Percentiles rank a stretch among this genome's conserved stretches.
Evolutionary conservation across 768 basidiomycete species (phyloP).

Genomic region (Boletus rubropictus): DNA sequence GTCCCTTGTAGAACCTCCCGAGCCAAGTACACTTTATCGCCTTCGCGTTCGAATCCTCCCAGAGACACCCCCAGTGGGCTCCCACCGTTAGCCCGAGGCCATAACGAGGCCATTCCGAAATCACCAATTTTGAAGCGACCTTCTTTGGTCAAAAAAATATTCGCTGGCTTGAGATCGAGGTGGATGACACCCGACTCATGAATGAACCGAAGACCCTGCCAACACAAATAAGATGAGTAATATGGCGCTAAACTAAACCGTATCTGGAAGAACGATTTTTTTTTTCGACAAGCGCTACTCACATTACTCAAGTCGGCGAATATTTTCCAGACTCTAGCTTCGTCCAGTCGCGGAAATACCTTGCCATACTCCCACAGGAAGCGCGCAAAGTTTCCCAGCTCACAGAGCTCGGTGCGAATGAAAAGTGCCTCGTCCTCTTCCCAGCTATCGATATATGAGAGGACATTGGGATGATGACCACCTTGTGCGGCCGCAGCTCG

Average conservation of each 20-base stretch:
- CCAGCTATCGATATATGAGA: conserved; percentile 92
- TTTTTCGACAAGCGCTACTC: conserved; percentile 32
- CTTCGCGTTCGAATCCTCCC: conserved; percentile 84
- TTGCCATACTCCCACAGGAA: conserved; percentile 92
- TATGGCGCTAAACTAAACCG: conserved; percentile 22
- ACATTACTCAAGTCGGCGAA: conserved; percentile 85
- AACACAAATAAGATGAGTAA: conserved; percentile 23
- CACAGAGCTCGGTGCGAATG: conserved; percentile 94
- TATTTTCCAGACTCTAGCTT: conserved; percentile 94
- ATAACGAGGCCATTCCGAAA: conserved; percentile 96
- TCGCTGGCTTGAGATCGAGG: conserved; percentile 95
- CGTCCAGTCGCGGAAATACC: conserved; percentile 77
- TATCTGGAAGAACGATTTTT: conserved; percentile 9
- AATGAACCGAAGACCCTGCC: conserved; percentile 80
- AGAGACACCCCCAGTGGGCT: conserved; percentile 33
- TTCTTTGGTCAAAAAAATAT: conserved; percentile 82
- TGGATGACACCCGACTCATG: conserved; percentile 88
- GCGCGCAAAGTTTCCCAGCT: conserved; percentile 82
- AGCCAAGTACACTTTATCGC: conserved; percentile 95
- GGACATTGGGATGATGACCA: conserved; percentile 67
- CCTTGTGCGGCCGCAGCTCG: conserved; percentile 27
- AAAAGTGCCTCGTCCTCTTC: conserved; percentile 84
- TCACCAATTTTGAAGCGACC: conserved; percentile 96
- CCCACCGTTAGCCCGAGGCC: conserved; percentile 55
- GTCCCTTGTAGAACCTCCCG: conserved; percentile 89